These are phyloP conservation scores for Baorangia bicolor DNA, from an alignment of 768 basidiomycete species.

Conservation along the genomic window DNA sequence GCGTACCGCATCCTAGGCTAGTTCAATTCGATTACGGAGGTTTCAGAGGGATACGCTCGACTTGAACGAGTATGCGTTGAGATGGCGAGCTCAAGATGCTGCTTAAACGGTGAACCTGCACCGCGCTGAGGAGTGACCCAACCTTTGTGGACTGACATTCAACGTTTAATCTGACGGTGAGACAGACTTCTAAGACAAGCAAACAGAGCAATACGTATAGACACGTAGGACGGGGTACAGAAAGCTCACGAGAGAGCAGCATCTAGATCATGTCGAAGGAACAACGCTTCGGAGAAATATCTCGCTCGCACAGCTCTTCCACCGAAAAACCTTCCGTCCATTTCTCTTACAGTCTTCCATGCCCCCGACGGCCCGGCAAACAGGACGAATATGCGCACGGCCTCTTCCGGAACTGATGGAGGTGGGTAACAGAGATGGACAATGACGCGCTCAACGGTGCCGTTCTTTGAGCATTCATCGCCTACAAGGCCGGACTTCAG, in stretches of 20 bases:
- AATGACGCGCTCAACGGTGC: slow-evolving; percentile 87
- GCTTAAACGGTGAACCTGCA: not conserved
- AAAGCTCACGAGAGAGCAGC: slow-evolving; percentile 25
- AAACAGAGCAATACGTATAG: not conserved
- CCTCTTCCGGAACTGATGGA: slow-evolving; percentile 67
- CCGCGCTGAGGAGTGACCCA: not conserved
- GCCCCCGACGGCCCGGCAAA: slow-evolving; percentile 92
- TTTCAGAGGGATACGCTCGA: no score
- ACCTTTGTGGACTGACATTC: not conserved
- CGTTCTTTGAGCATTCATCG: slow-evolving; percentile 90
- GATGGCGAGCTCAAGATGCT: no score
- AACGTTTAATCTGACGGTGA: not conserved
- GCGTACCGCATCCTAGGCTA: no score
- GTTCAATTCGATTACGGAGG: no score
- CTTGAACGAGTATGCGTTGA: no score
- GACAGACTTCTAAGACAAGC: not conserved
- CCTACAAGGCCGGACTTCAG: slow-evolving; percentile 41
- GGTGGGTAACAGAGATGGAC: slow-evolving; percentile 75
- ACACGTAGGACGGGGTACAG: not conserved
- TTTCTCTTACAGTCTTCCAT: slow-evolving; percentile 92
- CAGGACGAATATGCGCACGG: slow-evolving; percentile 86
- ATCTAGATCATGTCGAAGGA: slow-evolving; percentile 52
- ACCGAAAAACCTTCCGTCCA: slow-evolving; percentile 92
- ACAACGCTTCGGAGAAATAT: slow-evolving; percentile 70
- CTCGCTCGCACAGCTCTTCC: slow-evolving; percentile 80